Base-by-base conservation (phyloP, 495 filamentous ascomycete genomes). In the Hypoxylon crocopeplum region DNA sequence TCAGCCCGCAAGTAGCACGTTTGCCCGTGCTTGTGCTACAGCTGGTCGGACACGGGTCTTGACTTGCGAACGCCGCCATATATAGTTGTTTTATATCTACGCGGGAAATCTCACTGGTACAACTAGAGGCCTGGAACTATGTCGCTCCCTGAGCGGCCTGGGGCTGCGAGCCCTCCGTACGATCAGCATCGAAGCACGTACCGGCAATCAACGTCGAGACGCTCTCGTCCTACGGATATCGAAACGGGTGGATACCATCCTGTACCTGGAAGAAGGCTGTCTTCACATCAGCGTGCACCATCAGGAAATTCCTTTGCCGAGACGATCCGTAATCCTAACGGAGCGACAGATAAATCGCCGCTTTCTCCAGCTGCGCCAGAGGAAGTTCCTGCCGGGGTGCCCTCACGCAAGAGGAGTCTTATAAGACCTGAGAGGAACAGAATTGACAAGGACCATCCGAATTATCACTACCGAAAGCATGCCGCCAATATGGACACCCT, bases 401-500 rank as follows among this genome's bases (percentile, higher is more conserved):
- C 74, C 15, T 71, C 79, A 16, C 81, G 91, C 38, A 97, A 96
- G 70, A 85, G 86, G 61, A 95, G 88, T 63, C 76, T 99, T 47
- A 86, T 98, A 56, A 82, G 88, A 57, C 95, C 95, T 2, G 94
- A 99, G 69, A 84, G 95, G 47, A 87, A 86, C 55, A 85, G 87
- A 19, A 88, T 93, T 52, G 88, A 92, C 53, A 80, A 75, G 50
- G 89, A 92, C 57, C 90, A 97, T 69, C 93, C 92, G 7, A 94
- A 98, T 67, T 98, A 96, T 68, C 84, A 96, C 67, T 98, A 98
- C 71, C 85, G 89, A 32, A 88, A 96, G 68, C 90, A 94, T 82
- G 91, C 91, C 8, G 88, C 90, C 34, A 87, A 91, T 48, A 94
- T 98, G 91, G 80, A 86, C 17, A 89, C 90, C 7, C 76, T 89